These are phyloP conservation scores for Boletus vermiculosoides DNA, from an alignment of 768 basidiomycete species.

Conservation along the genomic window DNA sequence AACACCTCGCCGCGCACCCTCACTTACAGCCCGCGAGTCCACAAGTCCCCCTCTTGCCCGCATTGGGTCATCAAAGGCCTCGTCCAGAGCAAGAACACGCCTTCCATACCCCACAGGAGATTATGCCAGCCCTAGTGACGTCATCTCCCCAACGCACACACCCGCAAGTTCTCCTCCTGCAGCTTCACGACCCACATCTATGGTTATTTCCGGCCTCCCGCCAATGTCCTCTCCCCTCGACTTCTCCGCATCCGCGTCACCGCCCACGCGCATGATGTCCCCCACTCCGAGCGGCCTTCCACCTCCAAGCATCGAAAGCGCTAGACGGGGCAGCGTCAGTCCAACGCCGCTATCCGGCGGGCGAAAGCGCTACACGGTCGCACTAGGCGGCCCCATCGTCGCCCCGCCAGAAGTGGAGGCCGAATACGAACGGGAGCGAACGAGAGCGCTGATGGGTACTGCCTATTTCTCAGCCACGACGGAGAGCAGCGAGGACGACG, in stretches of 20 bases:
- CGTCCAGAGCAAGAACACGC: constrained; percentile 40
- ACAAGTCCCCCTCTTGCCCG: constrained; percentile 63
- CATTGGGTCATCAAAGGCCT: constrained; percentile 34
- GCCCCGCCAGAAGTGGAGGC: constrained; percentile 30
- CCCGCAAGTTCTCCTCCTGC: constrained; percentile 49
- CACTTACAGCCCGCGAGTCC: constrained; percentile 54
- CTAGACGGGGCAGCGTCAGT: constrained; percentile 56
- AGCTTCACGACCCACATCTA: constrained; percentile 42
- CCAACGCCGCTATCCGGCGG: constrained; percentile 57
- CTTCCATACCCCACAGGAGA: constrained; percentile 84
- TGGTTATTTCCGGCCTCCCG: constrained; percentile 46
- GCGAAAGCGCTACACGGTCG: constrained; percentile 83
- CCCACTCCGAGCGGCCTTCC: constrained; percentile 38
- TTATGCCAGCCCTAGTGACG: constrained; percentile 65
- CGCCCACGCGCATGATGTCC: constrained; percentile 23
- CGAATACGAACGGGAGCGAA: constrained; percentile 30
- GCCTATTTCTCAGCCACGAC: constrained; percentile 45
- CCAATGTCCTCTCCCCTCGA: constrained; percentile 26
- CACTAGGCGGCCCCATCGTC: constrained; percentile 72
- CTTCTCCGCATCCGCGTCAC: constrained; percentile 19
- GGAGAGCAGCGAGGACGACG: constrained; percentile 36
- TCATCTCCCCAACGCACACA: constrained; percentile 33
- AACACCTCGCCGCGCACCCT: constrained; percentile 32
- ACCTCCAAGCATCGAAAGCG: constrained; percentile 38
- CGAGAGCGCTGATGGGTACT: constrained; percentile 34